Base-by-base conservation (phyloP, 2,329 filamentous ascomycete genomes). In the Xylaria digitata region DNA sequence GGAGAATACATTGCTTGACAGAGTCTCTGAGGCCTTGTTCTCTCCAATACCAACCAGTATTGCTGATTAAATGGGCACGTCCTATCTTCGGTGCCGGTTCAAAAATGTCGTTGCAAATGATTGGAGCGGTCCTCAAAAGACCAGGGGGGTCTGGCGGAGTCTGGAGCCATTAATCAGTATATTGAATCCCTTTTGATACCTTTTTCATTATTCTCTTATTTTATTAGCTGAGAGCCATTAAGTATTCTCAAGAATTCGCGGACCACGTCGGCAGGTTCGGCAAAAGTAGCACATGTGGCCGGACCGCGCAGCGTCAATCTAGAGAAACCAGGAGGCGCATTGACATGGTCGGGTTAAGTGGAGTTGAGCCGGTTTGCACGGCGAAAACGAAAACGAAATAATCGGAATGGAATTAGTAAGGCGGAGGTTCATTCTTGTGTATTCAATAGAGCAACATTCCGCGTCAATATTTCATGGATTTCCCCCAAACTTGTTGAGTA, bases 111-210 rank as follows among this genome's bases (percentile, higher is more conserved):
- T 50, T 59, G 42, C 57, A 59, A 53, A 57, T 46, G 46, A 40
- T 42, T 40, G 53, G 58, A 54, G 46, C 52, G 54, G 40, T 50
- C 37, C 21, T 48, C 45, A 45, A n/a, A 59, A 56, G 61, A 62
- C 46, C 34, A 45, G 26, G 56, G 42, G 53, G 53, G 52, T 43
- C 30, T 52, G 48, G 65, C 21, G 67, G 67, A 69, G 67, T 69
- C 57, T 61, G 67, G 67, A 69, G 67, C 67, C 61, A 65, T 52
- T 67, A 67, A 69, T 69, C 58, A 68, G 61, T 69, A 69, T 67
- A 69, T 67, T 64, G 60, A 55, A 69, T 23, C 52, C 57, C 42
- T 34, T 40, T 57, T 64, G 60, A 68, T 68, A 68, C 66, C 66
- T 63, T 63, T 68, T 65, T 68, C 61, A 13, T 67, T 58, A 50